phyloP scores from a whole-genome alignment of 2,329 filamentous ascomycete genomes.

The Paecilomyces formosus region DNA sequence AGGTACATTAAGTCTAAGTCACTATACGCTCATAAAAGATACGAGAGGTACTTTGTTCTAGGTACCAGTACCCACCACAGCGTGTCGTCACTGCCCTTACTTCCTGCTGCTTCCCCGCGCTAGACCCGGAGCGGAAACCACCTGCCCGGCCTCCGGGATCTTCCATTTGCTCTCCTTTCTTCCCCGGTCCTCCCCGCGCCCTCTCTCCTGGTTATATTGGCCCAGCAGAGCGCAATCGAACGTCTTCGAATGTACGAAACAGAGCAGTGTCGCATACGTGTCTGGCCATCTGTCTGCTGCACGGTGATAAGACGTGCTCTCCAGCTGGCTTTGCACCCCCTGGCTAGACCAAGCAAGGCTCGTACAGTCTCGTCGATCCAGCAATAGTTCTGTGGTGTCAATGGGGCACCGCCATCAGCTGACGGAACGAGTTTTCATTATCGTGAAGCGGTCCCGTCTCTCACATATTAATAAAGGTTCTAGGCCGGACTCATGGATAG shows the following conservation, averaged over 20 bases:
- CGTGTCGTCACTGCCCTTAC: slow-evolving; percentile 10
- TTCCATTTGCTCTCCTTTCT: slow-evolving; percentile 9
- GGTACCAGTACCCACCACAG: slow-evolving; percentile 2
- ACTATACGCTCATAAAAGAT: not conserved
- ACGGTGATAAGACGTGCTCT: not conserved
- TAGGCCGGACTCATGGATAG: not conserved
- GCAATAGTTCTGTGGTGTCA: not conserved
- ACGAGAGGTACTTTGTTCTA: not conserved
- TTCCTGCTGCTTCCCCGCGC: slow-evolving; percentile 9
- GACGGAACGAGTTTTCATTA: not conserved
- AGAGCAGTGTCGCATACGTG: not conserved
- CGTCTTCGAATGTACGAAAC: not conserved
- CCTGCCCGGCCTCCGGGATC: slow-evolving; percentile 9
- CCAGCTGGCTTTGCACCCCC: not conserved
- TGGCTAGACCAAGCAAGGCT: not conserved
- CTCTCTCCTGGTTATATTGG: not conserved
- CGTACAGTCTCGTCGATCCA: not conserved
- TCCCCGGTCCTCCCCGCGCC: slow-evolving; percentile 14
- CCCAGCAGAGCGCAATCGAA: not conserved
- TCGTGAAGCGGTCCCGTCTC: not conserved
- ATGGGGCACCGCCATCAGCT: not conserved
- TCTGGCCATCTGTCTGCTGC: not conserved
- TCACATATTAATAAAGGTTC: not conserved
- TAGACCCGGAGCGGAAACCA: slow-evolving; percentile 8
- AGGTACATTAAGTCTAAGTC: not conserved